phyloP scores from a whole-genome alignment of 306 rosid species.

The Citrullus colocynthis region DNA sequence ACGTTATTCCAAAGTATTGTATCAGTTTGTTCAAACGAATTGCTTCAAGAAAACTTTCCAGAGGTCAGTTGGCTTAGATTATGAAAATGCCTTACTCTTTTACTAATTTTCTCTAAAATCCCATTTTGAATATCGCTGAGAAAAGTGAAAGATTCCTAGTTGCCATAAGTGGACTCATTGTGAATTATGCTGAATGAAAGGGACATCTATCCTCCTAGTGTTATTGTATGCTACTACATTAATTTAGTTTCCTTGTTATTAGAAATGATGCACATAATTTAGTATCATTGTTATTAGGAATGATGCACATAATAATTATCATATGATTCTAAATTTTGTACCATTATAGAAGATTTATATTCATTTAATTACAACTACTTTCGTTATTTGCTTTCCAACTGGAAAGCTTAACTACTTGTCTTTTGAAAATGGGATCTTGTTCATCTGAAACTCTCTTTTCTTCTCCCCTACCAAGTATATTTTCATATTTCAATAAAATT shows the following conservation, averaged over 20 bases:
- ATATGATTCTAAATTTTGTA: not conserved
- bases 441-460: not conserved
- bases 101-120: not conserved
- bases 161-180: not conserved
- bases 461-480: not conserved
- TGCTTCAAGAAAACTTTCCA: conserved; percentile 27
- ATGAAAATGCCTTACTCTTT: not conserved
- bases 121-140: not conserved
- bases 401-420: not conserved
- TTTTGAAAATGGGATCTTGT: not conserved
- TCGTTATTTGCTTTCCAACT: not conserved
- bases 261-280: not conserved
- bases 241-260: too few relatives aligned
- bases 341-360: not conserved
- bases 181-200: not conserved
- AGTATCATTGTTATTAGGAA: too few relatives aligned
- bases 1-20: conserved; percentile 32
- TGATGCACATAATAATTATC: not conserved
- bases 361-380: not conserved
- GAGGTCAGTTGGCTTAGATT: conserved; percentile 43
- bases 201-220: not conserved
- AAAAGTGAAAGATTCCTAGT: not conserved
- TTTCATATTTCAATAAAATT: not conserved
- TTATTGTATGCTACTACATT: not conserved
- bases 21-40: conserved; percentile 45